These are phyloP conservation scores for Phytophthora macrochlamydospora DNA, from an alignment of 352 stramenopile genomes.

Conservation along the genomic window DNA sequence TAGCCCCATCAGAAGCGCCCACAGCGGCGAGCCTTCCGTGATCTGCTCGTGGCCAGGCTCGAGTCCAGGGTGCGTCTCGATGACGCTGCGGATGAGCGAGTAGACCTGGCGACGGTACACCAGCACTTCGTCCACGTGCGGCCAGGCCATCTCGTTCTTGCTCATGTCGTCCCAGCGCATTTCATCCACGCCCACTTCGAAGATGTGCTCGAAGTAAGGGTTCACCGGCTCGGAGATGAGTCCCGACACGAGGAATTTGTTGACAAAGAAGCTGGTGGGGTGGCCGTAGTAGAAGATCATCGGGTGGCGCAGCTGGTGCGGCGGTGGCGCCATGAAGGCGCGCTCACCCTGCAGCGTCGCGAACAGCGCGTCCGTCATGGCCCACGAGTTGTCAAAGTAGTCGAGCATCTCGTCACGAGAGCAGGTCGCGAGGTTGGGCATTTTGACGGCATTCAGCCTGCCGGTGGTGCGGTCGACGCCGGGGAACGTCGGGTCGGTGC, in stretches of 20 bases:
- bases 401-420: slow-evolving; percentile 89
- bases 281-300: slow-evolving; percentile 99
- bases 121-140: slow-evolving; percentile 88
- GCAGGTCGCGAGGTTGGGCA: slow-evolving; percentile 86
- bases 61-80: slow-evolving; percentile 89
- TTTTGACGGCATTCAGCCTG: slow-evolving; percentile 62
- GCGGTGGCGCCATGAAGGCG: slow-evolving; percentile 90
- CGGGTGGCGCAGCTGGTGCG: slow-evolving; percentile 94
- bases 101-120: slow-evolving; percentile 94
- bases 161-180: slow-evolving; percentile 99
- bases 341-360: slow-evolving; percentile 90
- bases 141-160: slow-evolving; percentile 97
- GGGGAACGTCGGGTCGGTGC: slow-evolving; percentile 61
- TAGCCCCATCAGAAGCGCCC: slow-evolving; percentile 94
- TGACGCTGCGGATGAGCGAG: slow-evolving; percentile 81
- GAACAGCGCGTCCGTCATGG: slow-evolving; percentile 94
- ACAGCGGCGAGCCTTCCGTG: slow-evolving; percentile 89
- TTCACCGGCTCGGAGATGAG: slow-evolving; percentile 91
- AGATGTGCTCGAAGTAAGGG: slow-evolving; percentile 95
- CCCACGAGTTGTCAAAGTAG: slow-evolving; percentile 97
- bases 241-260: slow-evolving; percentile 95
- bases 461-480: slow-evolving; percentile 47
- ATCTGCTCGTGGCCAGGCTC: slow-evolving; percentile 77
- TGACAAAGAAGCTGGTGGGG: slow-evolving; percentile 95
- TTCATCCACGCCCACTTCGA: slow-evolving; percentile 98